phyloP scores from a whole-genome alignment of 2,329 filamentous ascomycete species.

The Fusarium sp. region DNA sequence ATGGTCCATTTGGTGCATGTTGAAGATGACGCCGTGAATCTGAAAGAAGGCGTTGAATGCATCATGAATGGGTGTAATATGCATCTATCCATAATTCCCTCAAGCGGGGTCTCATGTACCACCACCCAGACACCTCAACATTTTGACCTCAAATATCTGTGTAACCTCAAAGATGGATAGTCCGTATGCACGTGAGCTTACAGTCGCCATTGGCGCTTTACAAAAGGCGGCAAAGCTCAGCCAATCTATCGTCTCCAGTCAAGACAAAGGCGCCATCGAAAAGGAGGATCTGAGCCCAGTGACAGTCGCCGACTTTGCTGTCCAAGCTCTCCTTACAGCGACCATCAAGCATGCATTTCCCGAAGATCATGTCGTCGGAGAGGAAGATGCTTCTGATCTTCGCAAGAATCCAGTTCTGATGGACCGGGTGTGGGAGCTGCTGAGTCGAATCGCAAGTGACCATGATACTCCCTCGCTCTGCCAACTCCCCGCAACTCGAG shows the following conservation, averaged over 20 bases:
- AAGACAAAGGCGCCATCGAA: slow-evolving; percentile 63
- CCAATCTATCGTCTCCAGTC: slow-evolving; percentile 59
- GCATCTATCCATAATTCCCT: slow-evolving; percentile 44
- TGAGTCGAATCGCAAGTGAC: slow-evolving; percentile 49
- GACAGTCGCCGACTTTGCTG: slow-evolving; percentile 70
- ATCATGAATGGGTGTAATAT: slow-evolving; percentile 32
- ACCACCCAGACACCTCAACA: slow-evolving; percentile 15
- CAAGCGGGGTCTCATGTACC: slow-evolving; percentile 39
- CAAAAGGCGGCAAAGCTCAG: slow-evolving; percentile 62
- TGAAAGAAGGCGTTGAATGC: neutral
- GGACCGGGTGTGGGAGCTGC: slow-evolving; percentile 61
- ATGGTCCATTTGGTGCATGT: slow-evolving; percentile 25
- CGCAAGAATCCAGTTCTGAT: slow-evolving; percentile 57
- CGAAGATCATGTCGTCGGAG: slow-evolving; percentile 64
- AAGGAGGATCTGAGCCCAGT: slow-evolving; percentile 70
- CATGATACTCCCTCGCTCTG: slow-evolving; percentile 45
- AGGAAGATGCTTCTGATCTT: slow-evolving; percentile 65
- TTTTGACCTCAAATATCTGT: neutral
- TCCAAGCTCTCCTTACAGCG: slow-evolving; percentile 66
- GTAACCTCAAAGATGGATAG: slow-evolving; percentile 54
- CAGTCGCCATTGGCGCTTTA: slow-evolving; percentile 57
- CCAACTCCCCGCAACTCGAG: slow-evolving; percentile 53
- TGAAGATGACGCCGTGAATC: neutral
- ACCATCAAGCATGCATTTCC: slow-evolving; percentile 65
- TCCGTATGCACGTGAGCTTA: slow-evolving; percentile 57